A percentile compares a stretch with the other conserved stretches of the same genome.
Evolutionary conservation across 148 eudicot genomes (phyloP).

Genomic region (Vaccinium darrowii): DNA sequence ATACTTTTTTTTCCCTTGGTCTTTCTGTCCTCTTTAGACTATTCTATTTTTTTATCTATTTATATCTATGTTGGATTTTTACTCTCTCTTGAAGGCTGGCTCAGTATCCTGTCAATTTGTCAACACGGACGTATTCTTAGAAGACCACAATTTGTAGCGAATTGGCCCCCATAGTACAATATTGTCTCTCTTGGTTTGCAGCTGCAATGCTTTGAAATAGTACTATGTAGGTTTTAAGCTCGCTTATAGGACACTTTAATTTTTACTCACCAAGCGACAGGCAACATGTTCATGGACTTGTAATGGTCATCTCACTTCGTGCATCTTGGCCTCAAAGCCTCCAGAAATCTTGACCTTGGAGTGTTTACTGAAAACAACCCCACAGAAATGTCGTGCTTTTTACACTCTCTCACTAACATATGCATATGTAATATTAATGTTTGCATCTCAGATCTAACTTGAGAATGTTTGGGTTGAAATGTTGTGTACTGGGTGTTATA

Average conservation of each 20-base stretch:
- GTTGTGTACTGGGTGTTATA: not conserved
- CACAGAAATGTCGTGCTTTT: not conserved
- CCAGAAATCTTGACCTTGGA: not conserved
- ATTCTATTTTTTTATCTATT: slow-evolving; percentile 3
- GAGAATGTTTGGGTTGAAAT: not conserved
- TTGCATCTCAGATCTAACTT: not conserved
- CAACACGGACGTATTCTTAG: not conserved
- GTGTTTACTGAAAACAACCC: not conserved
- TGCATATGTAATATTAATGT: not conserved
- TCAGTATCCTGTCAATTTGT: not conserved
- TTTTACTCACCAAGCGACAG: not conserved
- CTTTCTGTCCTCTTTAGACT: not conserved
- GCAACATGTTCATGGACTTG: not conserved
- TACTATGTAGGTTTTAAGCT: not conserved
- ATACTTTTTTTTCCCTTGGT: not conserved
- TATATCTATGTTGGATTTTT: not conserved
- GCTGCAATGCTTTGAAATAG: not conserved
- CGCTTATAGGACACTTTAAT: not conserved
- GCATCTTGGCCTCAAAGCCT: not conserved
- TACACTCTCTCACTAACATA: not conserved
- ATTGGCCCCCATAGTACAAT: not conserved
- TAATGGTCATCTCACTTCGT: not conserved
- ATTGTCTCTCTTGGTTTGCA: not conserved
- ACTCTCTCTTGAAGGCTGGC: slow-evolving; percentile 2
- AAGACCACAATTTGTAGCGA: not conserved